Conservation (phyloP, 441 rosid species). For the Francoa sonchifolia region DNA sequence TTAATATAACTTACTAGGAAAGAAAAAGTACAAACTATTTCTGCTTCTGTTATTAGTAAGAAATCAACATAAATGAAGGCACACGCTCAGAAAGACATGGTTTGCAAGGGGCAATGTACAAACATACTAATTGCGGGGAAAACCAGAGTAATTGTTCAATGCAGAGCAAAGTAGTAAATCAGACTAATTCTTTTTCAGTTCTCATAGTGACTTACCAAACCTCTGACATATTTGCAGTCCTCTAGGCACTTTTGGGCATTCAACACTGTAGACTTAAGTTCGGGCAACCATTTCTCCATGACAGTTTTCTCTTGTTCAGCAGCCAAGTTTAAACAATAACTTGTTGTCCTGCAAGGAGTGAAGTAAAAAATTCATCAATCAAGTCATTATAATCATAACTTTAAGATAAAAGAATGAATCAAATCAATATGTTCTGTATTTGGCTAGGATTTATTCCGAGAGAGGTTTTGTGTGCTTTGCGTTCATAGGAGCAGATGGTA, state of each 20-base stretch:
- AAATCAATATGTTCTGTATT: background rate
- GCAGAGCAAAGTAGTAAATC: background rate
- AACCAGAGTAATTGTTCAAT: background rate
- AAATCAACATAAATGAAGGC: too few species aligned
- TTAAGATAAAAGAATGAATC: too few species aligned
- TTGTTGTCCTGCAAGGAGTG: conserved; percentile 55
- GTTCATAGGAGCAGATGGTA: too few species aligned
- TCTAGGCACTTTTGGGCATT: conserved; percentile 64
- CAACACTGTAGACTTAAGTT: conserved; percentile 49
- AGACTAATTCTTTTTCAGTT: background rate
- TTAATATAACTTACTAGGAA: too few species aligned
- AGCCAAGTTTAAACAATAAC: conserved; percentile 67
- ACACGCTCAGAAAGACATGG: too few species aligned
- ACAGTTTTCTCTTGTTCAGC: conserved; percentile 74
- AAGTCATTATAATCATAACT: too few species aligned
- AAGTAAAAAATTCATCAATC: background rate
- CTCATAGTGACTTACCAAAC: conserved; percentile 52
- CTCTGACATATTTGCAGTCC: conserved; percentile 67
- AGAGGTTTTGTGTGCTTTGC: too few species aligned
- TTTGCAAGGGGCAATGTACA: too few species aligned
- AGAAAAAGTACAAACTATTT: too few species aligned
- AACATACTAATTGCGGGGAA: background rate
- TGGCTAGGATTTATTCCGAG: too few species aligned
- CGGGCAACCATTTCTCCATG: conserved; percentile 76
- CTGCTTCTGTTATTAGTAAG: too few species aligned